Evolutionary conservation across 768 basidiomycete genomes (phyloP).

Genomic region (Gelatoporia subvermispora): DNA sequence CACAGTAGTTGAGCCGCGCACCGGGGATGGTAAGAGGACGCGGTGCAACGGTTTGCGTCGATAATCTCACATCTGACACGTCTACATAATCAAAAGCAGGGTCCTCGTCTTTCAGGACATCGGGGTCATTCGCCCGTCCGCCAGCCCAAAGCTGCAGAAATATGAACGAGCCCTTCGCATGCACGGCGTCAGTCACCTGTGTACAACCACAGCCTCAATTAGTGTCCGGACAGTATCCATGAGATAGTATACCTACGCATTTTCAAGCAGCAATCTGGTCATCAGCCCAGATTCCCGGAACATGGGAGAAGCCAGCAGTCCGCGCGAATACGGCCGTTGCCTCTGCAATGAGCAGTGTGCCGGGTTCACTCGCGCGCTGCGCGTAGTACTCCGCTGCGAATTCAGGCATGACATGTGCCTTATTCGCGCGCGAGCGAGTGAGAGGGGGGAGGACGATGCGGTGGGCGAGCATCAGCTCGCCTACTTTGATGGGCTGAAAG

Average conservation of each 20-base stretch:
- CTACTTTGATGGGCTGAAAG: slow-evolving; percentile 42
- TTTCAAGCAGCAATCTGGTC: slow-evolving; percentile 53
- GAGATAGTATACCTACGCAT: slow-evolving; percentile 20
- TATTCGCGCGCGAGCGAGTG: slow-evolving; percentile 37
- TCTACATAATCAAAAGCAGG: slow-evolving; percentile 27
- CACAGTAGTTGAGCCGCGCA: background rate
- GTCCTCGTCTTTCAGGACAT: slow-evolving; percentile 31
- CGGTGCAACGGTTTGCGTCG: slow-evolving; percentile 3
- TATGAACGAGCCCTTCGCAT: slow-evolving; percentile 47
- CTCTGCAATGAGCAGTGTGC: slow-evolving; percentile 51
- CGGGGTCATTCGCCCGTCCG: slow-evolving; percentile 35
- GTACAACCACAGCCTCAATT: slow-evolving; percentile 14
- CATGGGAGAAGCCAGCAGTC: slow-evolving; percentile 41
- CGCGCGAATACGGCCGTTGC: slow-evolving; percentile 44
- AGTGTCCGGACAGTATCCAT: background rate
- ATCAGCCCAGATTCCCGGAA: slow-evolving; percentile 57
- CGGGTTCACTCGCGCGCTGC: slow-evolving; percentile 39
- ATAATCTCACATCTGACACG: slow-evolving; percentile 26
- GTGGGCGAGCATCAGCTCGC: slow-evolving; percentile 36
- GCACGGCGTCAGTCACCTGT: slow-evolving; percentile 52
- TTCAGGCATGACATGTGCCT: slow-evolving; percentile 28
- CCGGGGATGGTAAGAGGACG: slow-evolving; percentile 22
- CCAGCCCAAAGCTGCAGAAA: slow-evolving; percentile 55
- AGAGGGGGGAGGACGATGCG: slow-evolving; percentile 48
- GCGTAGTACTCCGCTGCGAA: slow-evolving; percentile 39